Conservation (phyloP, 169 alveolate species). For the Plasmodium yoelii region DNA sequence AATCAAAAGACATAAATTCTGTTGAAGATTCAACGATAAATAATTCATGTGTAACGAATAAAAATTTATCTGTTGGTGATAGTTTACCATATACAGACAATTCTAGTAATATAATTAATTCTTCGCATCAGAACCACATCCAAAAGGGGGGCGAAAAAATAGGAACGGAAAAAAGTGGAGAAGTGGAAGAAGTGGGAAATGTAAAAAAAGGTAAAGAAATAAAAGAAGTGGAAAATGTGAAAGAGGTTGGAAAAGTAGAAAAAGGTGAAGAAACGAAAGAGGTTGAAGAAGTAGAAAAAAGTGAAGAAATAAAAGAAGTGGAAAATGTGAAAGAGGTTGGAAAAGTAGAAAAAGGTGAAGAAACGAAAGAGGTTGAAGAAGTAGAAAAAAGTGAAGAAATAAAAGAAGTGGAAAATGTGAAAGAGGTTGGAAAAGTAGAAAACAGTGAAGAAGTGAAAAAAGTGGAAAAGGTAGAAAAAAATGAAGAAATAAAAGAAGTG, state of each 20-base stretch:
- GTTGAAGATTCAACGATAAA: no score
- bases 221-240: background rate
- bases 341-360: background rate
- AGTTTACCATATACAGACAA: no score
- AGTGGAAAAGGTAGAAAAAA: no score
- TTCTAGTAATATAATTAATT: no score
- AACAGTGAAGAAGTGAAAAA: background rate
- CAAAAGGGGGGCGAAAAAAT: no score
- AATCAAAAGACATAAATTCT: no score
- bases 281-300: background rate
- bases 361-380: background rate
- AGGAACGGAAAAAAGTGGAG: no score
- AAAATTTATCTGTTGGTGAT: no score
- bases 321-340: conserved; percentile 1
- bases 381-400: background rate
- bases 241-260: background rate
- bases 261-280: background rate
- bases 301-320: background rate
- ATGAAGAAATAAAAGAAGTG: no score
- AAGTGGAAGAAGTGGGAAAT: background rate
- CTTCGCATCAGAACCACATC: no score
- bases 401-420: background rate
- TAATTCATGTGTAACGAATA: no score
- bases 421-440: background rate
- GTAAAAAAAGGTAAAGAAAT: background rate